Evolutionary conservation across 2,329 filamentous ascomycete genomes (phyloP), one percentile per base, ranked within the genome.

Genomic region (Fusarium sulawesiense): DNA sequence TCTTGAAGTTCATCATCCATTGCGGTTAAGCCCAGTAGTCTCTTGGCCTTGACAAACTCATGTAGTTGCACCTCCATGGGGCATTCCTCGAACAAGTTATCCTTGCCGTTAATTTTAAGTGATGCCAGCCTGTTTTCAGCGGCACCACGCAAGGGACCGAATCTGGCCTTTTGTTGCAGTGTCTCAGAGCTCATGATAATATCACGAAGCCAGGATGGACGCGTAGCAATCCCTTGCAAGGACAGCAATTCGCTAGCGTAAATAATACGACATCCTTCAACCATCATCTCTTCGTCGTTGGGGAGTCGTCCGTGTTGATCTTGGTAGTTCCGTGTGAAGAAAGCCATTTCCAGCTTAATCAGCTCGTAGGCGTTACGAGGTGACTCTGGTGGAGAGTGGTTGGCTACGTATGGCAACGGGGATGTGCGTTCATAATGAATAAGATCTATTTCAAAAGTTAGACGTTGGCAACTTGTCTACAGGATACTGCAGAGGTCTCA

Each of bases 391-490:
- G 83, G 77, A 30, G 79, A 78, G 13, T 79, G 78, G 64, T 81
- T 82, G 40, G 86, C 86, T 73, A 81, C 79, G 74, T 82, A 89
- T 25, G 88, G 88, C 46, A 86, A 77, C 12, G 87, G 85, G 16
- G 84, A 85, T 41, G 85, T 86, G 76, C 88, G 83, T 75, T 90
- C 88, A 78, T 88, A 81, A 76, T 90, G 86, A 81, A 90, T 90
- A 58, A 90, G 82, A 81, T 90, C 87, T 89, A 77, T 74, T 76
- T 78, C 77, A 80, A 74, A 78, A 76, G 78, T 85, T 80, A 84
- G 81, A 80, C 42, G 75, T 70, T 70, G 74, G 71, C 61, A 81
- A 70, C 75, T 78, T 75, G 64, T 81, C 78, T 79, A 79, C 64
- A 64, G 77, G 76, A 78, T 76, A 78, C 61, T 74, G 76, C 49